Base-by-base conservation (phyloP, 1,139 yeast genomes). In the Yamadazyma epiphylla region DNA sequence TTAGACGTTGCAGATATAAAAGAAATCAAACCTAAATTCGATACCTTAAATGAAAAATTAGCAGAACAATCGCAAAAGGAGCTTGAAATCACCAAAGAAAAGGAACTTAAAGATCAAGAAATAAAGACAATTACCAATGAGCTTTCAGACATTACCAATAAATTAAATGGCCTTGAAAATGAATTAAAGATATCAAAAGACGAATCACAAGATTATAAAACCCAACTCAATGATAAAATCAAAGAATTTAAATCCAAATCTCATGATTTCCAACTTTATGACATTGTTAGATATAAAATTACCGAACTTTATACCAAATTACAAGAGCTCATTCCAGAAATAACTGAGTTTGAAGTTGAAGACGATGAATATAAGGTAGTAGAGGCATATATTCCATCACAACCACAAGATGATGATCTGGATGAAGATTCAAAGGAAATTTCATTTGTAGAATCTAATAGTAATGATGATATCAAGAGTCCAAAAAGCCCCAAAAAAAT, bases 241-340 rank as follows among this genome's bases (percentile, higher is more conserved):
- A 17, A 17, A 5, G 27, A 27, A 14, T 25, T 24, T 10, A 19
- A 27, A 5, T 21, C 37, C 13, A 35, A 35, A 19, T 9, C 15
- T 3, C 26, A 31, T 19, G 44, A 41, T 24, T 31, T 36, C 24
- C 27, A 33, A 22, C 30, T 43, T 15, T 42, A 42, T 20, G 43
- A 42, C 19, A 24, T 36, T 9, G 39, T 43, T 4, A 34, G 37
- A 15, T 26, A 16, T 3, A 37, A 36, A 20, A 32, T 41, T 13
- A 23, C 15, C 7, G 31, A 31, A 7, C 35, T 42, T 21, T 41
- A 19, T 28, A 27, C 32, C 6, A 25, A 38, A 24, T 13, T 42
- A 3, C 29, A 28, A 8, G 30, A 21, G 12, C 8, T 39, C 2
- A 19, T 37, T 2, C 46, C 48, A 4, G 36, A 29, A 5, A 24